A percentile compares a stretch with the other conserved stretches of the same genome.
These are phyloP conservation scores for Solanum dulcamara DNA, from an alignment of 257 asterid species.

Conservation along the genomic window DNA sequence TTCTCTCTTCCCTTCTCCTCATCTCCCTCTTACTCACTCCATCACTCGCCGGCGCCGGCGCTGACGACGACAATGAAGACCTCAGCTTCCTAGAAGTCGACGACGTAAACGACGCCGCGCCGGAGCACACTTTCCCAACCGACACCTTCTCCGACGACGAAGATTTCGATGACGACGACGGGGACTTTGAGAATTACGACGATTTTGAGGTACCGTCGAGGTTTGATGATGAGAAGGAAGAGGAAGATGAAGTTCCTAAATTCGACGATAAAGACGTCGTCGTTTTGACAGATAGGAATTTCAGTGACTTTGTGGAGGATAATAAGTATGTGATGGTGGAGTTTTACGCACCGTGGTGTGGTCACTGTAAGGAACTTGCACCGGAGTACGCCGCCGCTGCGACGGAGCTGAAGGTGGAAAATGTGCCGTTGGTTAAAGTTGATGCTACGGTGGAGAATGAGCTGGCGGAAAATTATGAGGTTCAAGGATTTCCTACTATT, in stretches of 20 bases:
- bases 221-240: constrained; percentile 20
- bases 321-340: constrained; percentile 83
- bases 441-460: constrained; percentile 73
- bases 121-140: background rate
- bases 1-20: constrained; percentile 17
- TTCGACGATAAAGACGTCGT: constrained; percentile 78
- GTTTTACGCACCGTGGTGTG: constrained; percentile 97
- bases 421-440: constrained; percentile 64
- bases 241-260: constrained; percentile 32
- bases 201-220: constrained; percentile 34
- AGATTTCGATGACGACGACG: constrained; percentile 34
- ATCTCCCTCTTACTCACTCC: constrained; percentile 9
- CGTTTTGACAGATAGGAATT: constrained; percentile 51
- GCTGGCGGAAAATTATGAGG: constrained; percentile 68
- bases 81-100: constrained; percentile 57
- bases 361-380: constrained; percentile 71
- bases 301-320: constrained; percentile 49
- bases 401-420: constrained; percentile 63
- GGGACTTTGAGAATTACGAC: constrained; percentile 31
- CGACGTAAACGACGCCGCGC: constrained; percentile 23
- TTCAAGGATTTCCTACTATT: constrained; percentile 79
- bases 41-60: constrained; percentile 5
- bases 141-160: constrained; percentile 4
- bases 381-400: constrained; percentile 95
- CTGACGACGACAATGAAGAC: constrained; percentile 52